Base-by-base conservation (phyloP, 139 green algal species). In the Asterochloris erici region DNA sequence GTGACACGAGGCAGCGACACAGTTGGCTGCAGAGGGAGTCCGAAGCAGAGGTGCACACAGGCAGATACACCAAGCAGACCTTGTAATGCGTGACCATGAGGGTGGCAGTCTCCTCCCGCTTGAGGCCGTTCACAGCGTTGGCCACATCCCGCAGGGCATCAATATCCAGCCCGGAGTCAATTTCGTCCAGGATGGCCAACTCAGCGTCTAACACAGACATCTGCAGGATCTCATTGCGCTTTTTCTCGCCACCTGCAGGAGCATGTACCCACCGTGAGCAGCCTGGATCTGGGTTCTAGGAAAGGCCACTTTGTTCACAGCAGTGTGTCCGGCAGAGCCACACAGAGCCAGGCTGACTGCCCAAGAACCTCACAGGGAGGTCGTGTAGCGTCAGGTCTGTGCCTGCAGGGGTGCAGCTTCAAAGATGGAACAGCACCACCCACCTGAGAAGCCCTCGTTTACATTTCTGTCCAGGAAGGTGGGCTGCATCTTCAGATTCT, bases 31-130 rank as follows among this genome's bases (percentile, higher is more conserved):
- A 76, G 70, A 54, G 16, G 70, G 1, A 26, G 66, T 14, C 6
- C 17, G 2, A 6, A 21, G 66, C 4, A 26, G 19, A 71, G 0
- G 24, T 66, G 73, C n/a, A 12, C 26, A 78, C 14, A 78, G 10
- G n/a, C 29, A 66, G 16, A 23, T 13, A 63, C 74, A 80, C n/a
- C 70, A 76, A 38, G 16, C 70, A 64, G 71, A 93, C 93, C 91
- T 98, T 98, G 90, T 99, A 99, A 88, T 99, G 97, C 0, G 97
- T 99, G 74, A 99, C 98, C 93, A 99, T 96, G 19, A 99, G 86
- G 26, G 98, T 89, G 29, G 90, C 92, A 24, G 90, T 94, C 27
- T 95, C 85, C 38, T 87, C 38, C 28, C 68, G 78, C 81, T 84
- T 89, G 14, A 97, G 83, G 23, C 85, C 89, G 74, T 97, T 97